Evolutionary conservation across 2,329 filamentous ascomycete species (phyloP).

Genomic region (Exophiala bonariae): DNA sequence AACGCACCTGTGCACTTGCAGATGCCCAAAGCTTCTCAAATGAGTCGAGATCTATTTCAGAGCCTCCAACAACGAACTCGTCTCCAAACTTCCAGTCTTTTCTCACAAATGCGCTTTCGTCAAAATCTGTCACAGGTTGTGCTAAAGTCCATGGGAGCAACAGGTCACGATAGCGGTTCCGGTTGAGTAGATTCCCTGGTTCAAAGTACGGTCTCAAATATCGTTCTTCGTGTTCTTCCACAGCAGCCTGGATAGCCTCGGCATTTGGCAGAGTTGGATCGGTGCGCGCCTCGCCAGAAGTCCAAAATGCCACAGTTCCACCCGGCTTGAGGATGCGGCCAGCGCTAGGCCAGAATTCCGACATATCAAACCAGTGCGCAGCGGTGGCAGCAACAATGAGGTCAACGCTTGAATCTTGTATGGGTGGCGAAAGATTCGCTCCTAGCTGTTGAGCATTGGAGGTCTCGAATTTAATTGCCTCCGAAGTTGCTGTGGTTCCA

Average conservation of each 20-base stretch:
- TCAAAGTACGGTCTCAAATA: constrained; percentile 41
- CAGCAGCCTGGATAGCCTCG: constrained; percentile 41
- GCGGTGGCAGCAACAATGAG: constrained; percentile 51
- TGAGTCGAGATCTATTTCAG: constrained; percentile 28
- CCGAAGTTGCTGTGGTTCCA: constrained; percentile 19
- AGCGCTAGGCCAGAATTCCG: constrained; percentile 49
- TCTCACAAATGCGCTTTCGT: constrained; percentile 7
- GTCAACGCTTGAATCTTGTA: constrained; percentile 43
- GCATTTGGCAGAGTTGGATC: constrained; percentile 41
- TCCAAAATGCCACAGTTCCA: constrained; percentile 57
- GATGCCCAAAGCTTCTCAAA: constrained; percentile 34
- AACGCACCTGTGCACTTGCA: constrained; percentile 40
- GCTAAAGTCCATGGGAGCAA: constrained; percentile 49
- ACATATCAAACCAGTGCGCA: constrained; percentile 60
- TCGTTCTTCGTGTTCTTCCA: constrained; percentile 43
- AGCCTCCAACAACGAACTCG: constrained; percentile 31
- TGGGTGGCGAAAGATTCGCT: constrained; percentile 27
- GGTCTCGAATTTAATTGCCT: constrained; percentile 43
- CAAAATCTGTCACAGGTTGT: constrained; percentile 18
- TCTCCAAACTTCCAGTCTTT: constrained; percentile 11
- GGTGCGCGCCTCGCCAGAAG: constrained; percentile 27
- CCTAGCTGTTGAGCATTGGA: constrained; percentile 48
- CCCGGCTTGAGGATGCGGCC: constrained; percentile 49
- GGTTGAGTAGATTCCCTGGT: constrained; percentile 44
- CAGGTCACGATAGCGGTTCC: constrained; percentile 44